phyloP scores from a whole-genome alignment of 805 yeast genomes.

The Ogataea chonburiensis region DNA sequence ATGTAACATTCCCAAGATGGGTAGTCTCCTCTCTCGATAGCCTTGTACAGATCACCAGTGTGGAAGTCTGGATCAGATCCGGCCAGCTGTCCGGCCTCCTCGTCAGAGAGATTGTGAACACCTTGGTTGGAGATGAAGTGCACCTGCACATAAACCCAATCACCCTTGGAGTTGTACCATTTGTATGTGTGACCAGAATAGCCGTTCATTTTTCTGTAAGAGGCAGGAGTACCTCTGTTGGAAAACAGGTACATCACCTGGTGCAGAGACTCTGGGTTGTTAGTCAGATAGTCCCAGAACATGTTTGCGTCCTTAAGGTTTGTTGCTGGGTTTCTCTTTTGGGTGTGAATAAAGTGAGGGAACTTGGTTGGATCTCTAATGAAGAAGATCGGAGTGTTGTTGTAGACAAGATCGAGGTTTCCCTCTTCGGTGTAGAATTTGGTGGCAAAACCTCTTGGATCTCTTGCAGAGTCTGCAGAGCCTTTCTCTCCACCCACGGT shows the following conservation, averaged over 20 bases:
- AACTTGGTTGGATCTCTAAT: conserved; percentile 83
- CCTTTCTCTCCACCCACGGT: conserved; percentile 88
- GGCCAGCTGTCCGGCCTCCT: conserved; percentile 64
- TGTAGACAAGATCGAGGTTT: conserved; percentile 79
- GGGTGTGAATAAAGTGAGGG: conserved; percentile 87
- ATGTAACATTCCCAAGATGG: conserved; percentile 87
- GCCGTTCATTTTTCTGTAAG: conserved; percentile 77
- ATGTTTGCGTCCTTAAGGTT: conserved; percentile 76
- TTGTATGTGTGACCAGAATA: conserved; percentile 84
- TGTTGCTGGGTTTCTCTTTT: conserved; percentile 81
- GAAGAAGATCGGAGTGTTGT: conserved; percentile 84
- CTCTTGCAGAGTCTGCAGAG: conserved; percentile 80
- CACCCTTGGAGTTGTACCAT: conserved; percentile 73
- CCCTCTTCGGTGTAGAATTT: conserved; percentile 84
- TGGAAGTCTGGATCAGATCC: conserved; percentile 83
- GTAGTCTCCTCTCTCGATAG: conserved; percentile 71
- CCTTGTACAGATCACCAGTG: conserved; percentile 74
- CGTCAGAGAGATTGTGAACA: conserved; percentile 48
- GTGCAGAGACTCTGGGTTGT: conserved; percentile 72
- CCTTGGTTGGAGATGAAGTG: conserved; percentile 67
- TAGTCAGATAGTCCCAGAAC: conserved; percentile 82
- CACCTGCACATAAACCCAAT: conserved; percentile 76
- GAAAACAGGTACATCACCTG: conserved; percentile 72
- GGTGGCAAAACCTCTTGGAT: conserved; percentile 82
- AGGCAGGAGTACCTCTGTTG: conserved; percentile 80